Conservation (phyloP, 148 eudicot species). For the Drosera capensis region DNA sequence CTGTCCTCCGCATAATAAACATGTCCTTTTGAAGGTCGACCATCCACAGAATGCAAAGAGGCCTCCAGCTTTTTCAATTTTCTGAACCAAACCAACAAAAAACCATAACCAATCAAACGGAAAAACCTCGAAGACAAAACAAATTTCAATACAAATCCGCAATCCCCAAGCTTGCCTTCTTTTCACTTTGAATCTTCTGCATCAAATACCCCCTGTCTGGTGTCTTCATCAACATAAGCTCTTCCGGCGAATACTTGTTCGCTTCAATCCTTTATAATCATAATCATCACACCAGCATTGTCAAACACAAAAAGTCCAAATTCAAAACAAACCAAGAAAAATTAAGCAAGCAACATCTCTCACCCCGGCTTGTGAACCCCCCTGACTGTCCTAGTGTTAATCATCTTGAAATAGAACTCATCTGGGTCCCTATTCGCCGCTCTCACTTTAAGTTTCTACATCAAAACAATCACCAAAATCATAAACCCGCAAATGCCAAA, state of each 20-base stretch:
- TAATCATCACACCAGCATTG: too few relatives aligned
- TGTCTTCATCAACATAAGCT: constrained; percentile 74
- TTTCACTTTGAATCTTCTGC: constrained; percentile 75
- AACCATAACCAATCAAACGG: too few relatives aligned
- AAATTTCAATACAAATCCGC: too few relatives aligned
- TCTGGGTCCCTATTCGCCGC: constrained; percentile 75
- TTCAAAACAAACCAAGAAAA: too few relatives aligned
- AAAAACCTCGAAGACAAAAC: too few relatives aligned
- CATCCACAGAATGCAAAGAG: constrained; percentile 39
- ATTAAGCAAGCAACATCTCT: too few relatives aligned
- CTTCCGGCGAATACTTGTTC: constrained; percentile 52
- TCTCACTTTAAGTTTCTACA: constrained; percentile 63
- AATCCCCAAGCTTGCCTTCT: constrained; percentile 58
- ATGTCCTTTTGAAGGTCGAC: constrained; percentile 36
- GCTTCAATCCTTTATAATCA: constrained; percentile 71
- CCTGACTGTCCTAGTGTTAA: constrained; percentile 36
- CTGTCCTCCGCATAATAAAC: constrained; percentile 81
- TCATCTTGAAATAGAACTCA: constrained; percentile 77
- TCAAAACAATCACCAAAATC: neutral
- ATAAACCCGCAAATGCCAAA: neutral
- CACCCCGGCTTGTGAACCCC: constrained; percentile 75
- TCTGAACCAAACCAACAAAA: constrained; percentile 18
- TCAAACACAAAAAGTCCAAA: constrained; percentile 4
- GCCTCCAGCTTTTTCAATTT: constrained; percentile 65
- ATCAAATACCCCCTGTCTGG: constrained; percentile 67